A percentile compares a stretch with the other conserved stretches of the same genome.
These are phyloP conservation scores for Cymbidium sinense DNA, from an alignment of 106 monocot species.

Conservation along the genomic window DNA sequence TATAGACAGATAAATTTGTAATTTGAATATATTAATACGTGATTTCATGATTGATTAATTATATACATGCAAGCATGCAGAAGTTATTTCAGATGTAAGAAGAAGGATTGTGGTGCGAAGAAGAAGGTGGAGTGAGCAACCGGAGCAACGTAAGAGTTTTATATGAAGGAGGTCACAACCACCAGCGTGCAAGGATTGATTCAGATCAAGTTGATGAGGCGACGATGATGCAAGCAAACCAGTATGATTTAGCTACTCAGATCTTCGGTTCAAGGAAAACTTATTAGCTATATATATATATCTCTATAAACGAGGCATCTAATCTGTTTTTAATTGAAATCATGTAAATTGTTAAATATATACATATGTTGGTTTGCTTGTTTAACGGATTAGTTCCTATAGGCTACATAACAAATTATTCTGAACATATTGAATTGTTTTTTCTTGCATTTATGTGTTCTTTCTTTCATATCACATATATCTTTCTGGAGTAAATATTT, in stretches of 20 bases:
- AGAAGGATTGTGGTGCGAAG: constrained; percentile 30
- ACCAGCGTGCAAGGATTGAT: constrained; percentile 3
- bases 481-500: too few relatives aligned
- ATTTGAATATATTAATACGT: too few relatives aligned
- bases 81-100: constrained; percentile 50
- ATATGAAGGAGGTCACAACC: constrained; percentile 35
- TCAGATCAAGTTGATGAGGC: neutral
- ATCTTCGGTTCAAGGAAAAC: constrained; percentile 10
- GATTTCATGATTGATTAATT: neutral
- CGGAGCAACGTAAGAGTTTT: constrained; percentile 19
- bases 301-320: too few relatives aligned
- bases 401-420: too few relatives aligned
- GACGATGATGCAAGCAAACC: neutral
- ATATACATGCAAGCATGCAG: constrained; percentile 8
- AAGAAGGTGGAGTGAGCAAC: constrained; percentile 47
- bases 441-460: too few relatives aligned
- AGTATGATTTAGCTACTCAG: constrained; percentile 21
- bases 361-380: too few relatives aligned
- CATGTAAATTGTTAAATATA: too few relatives aligned
- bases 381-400: too few relatives aligned
- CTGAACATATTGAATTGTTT: too few relatives aligned
- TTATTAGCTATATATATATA: too few relatives aligned
- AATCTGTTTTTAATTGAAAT: too few relatives aligned
- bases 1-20: neutral
- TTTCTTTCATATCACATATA: too few relatives aligned